phyloP scores from a whole-genome alignment of 2,329 filamentous ascomycete genomes.

The Magnaporthiopsis poae region DNA sequence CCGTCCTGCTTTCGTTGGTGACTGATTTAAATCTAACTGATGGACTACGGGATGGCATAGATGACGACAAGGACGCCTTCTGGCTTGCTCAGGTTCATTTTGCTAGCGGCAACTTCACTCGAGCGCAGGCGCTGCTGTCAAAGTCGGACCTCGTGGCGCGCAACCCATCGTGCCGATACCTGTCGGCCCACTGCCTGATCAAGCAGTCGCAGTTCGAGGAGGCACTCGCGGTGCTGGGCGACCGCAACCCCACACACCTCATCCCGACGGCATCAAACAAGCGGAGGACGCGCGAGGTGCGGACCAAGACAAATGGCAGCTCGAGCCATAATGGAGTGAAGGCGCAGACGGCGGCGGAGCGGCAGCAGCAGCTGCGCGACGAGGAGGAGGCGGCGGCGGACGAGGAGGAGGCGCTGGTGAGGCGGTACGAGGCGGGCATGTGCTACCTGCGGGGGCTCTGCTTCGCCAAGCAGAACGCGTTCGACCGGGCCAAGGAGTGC shows the following conservation, averaged over 20 bases:
- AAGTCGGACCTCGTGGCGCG: slow-evolving; percentile 72
- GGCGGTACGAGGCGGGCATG: slow-evolving; percentile 92
- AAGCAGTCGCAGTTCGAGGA: slow-evolving; percentile 87
- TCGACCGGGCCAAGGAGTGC: slow-evolving; percentile 93
- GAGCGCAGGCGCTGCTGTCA: slow-evolving; percentile 75
- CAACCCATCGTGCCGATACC: slow-evolving; percentile 81
- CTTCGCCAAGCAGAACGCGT: slow-evolving; percentile 93
- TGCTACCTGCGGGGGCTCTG: slow-evolving; percentile 89
- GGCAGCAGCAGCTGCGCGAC: slow-evolving; percentile 9
- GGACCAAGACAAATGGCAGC: slow-evolving; percentile 15
- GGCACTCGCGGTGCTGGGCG: slow-evolving; percentile 74
- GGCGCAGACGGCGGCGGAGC: slow-evolving; percentile 9
- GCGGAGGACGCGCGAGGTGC: slow-evolving; percentile 53
- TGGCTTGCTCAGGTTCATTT: slow-evolving; percentile 99
- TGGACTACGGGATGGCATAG: slow-evolving; percentile 33
- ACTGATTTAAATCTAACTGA: background rate
- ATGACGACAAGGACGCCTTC: slow-evolving; percentile 86
- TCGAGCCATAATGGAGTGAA: slow-evolving; percentile 23
- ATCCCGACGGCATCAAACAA: slow-evolving; percentile 55
- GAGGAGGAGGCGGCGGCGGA: slow-evolving; percentile 22
- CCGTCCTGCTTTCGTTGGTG: background rate
- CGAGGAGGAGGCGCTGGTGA: slow-evolving; percentile 60
- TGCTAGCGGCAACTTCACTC: slow-evolving; percentile 85
- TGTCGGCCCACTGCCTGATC: slow-evolving; percentile 87
- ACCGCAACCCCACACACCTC: slow-evolving; percentile 81